Percentiles rank a stretch among this genome's conserved stretches.
phyloP scores from a whole-genome alignment of 768 basidiomycete species.

The Lactarius hengduanensis region DNA sequence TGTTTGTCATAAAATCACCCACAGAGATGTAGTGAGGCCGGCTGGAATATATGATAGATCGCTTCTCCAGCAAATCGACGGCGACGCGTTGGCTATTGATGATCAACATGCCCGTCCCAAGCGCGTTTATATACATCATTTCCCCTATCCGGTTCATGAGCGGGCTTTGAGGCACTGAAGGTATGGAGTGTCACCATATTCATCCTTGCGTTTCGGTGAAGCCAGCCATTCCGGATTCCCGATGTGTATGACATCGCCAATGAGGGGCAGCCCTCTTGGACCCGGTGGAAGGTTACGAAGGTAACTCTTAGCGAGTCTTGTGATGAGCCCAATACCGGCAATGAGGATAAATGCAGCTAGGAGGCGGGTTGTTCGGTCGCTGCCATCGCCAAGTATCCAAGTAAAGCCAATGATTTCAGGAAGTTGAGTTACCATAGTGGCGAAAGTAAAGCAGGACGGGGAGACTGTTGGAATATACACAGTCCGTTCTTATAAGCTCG shows the following conservation, averaged over 20 bases:
- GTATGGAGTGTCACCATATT: neutral
- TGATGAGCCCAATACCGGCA: neutral
- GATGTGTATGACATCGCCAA: neutral
- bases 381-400: neutral
- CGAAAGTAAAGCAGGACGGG: too few species aligned
- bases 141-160: neutral
- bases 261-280: neutral
- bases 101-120: neutral
- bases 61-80: neutral
- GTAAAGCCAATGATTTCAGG: neutral
- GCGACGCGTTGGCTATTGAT: neutral
- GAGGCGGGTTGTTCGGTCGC: neutral
- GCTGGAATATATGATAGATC: neutral
- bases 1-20: neutral
- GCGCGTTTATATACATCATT: neutral
- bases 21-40: neutral
- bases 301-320: neutral
- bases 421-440: too few species aligned
- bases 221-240: neutral
- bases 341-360: neutral
- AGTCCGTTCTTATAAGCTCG: too few species aligned
- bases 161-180: neutral
- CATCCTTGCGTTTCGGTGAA: neutral
- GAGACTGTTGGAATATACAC: too few species aligned
- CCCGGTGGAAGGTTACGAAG: neutral